These are phyloP conservation scores for Cercospora sp. DNA, from an alignment of 2,329 filamentous ascomycete genomes.

Conservation along the genomic window DNA sequence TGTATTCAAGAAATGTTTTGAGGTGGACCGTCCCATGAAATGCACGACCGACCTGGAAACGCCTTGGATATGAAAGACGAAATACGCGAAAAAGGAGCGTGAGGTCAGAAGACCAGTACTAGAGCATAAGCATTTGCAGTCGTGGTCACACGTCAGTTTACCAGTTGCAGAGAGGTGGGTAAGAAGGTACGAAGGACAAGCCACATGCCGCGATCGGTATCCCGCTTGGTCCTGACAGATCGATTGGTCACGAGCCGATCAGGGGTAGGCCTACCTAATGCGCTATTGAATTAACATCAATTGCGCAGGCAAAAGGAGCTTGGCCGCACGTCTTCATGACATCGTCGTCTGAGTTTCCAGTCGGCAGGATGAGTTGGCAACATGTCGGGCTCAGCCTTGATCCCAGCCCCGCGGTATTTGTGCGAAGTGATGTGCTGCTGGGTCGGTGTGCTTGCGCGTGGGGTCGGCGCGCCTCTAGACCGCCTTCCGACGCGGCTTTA, in stretches of 20 bases:
- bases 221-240: not conserved
- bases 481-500: not conserved
- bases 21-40: conserved; percentile 11
- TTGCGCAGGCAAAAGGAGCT: conserved; percentile 6
- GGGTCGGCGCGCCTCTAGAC: conserved; percentile 1
- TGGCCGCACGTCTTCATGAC: conserved; percentile 15
- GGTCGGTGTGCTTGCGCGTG: not conserved
- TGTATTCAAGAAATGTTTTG: conserved; percentile 6
- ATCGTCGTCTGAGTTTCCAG: conserved; percentile 1
- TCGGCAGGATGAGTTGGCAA: not conserved
- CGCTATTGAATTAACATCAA: conserved; percentile 5
- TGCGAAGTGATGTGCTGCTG: not conserved
- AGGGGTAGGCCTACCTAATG: conserved; percentile 5
- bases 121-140: conserved; percentile 3
- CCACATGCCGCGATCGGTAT: conserved; percentile 8
- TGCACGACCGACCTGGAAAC: not conserved
- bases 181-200: conserved; percentile 7
- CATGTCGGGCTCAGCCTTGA: not conserved
- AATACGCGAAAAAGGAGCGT: conserved; percentile 8
- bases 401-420: not conserved
- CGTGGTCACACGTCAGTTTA: not conserved
- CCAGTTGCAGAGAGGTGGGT: not conserved
- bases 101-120: conserved; percentile 20
- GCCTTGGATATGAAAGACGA: not conserved
- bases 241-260: conserved; percentile 8